Evolutionary conservation across 2,329 filamentous ascomycete species (phyloP).

Genomic region (Diaporthe citri): DNA sequence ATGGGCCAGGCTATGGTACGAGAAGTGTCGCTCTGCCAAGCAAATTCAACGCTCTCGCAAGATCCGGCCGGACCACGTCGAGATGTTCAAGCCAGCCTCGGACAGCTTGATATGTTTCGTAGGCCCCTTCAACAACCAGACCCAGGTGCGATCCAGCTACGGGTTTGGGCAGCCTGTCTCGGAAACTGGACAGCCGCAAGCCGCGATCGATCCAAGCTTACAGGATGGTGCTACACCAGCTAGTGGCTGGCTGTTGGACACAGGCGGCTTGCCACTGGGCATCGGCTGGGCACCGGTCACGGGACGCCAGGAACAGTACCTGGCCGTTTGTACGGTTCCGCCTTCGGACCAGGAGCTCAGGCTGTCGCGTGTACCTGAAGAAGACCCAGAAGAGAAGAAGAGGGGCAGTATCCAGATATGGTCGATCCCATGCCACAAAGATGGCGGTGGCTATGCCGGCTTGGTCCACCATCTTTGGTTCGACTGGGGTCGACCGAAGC

Average conservation of each 20-base stretch:
- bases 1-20: constrained; percentile 49
- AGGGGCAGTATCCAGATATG: constrained; percentile 39
- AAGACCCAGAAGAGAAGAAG: constrained; percentile 31
- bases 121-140: constrained; percentile 46
- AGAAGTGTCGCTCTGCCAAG: constrained; percentile 38
- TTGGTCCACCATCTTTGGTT: constrained; percentile 52
- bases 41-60: constrained; percentile 41
- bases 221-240: constrained; percentile 40
- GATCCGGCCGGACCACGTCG: constrained; percentile 37
- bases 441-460: constrained; percentile 14
- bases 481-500: constrained; percentile 62
- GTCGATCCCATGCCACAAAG: constrained; percentile 38
- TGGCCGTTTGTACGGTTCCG: constrained; percentile 65
- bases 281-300: constrained; percentile 65
- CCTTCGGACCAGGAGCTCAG: constrained; percentile 60
- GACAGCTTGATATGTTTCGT: constrained; percentile 45
- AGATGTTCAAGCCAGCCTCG: constrained; percentile 37
- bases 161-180: constrained; percentile 43
- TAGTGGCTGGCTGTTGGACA: constrained; percentile 66
- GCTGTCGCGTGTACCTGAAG: constrained; percentile 28
- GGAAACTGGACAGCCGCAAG: constrained; percentile 48
- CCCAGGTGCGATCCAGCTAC: constrained; percentile 41
- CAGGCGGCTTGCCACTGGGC: constrained; percentile 64
- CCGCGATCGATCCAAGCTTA: constrained; percentile 43
- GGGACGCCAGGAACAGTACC: constrained; percentile 57